Percentiles rank a stretch among this genome's conserved stretches.
These are phyloP conservation scores for Linderniella brevidens DNA, from an alignment of 257 asterid genomes.

Conservation along the genomic window DNA sequence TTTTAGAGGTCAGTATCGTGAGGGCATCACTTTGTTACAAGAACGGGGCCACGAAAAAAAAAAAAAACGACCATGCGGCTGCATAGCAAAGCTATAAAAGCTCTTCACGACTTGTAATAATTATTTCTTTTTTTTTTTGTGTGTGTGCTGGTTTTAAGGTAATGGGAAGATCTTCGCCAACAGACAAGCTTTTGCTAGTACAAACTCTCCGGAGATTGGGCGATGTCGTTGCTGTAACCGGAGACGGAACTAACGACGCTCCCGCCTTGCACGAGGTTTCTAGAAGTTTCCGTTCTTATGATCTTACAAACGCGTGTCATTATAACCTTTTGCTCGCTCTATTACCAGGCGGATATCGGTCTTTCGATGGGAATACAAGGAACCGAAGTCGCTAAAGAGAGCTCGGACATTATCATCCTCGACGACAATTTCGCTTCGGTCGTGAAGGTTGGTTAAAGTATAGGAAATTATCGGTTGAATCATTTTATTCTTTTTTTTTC, in stretches of 20 bases:
- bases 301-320: background rate
- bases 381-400: slow-evolving; percentile 52
- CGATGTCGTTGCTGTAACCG: slow-evolving; percentile 63
- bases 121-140: no score
- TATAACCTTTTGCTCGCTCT: no score
- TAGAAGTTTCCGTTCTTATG: background rate
- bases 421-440: slow-evolving; percentile 53
- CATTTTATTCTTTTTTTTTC: no score
- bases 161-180: slow-evolving; percentile 71
- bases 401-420: slow-evolving; percentile 61
- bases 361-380: slow-evolving; percentile 70
- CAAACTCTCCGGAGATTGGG: slow-evolving; percentile 43
- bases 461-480: no score
- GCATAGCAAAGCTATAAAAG: no score
- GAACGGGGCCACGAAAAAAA: no score
- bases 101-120: no score
- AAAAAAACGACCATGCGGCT: no score
- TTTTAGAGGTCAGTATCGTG: no score
- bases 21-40: no score
- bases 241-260: slow-evolving; percentile 64
- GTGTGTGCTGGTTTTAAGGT: no score
- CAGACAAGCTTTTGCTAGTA: slow-evolving; percentile 65
- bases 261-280: slow-evolving; percentile 48
- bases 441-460: background rate
- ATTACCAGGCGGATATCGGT: slow-evolving; percentile 35